Conservation (phyloP, 768 basidiomycete species). For the Clitopilus passeckerianus region DNA sequence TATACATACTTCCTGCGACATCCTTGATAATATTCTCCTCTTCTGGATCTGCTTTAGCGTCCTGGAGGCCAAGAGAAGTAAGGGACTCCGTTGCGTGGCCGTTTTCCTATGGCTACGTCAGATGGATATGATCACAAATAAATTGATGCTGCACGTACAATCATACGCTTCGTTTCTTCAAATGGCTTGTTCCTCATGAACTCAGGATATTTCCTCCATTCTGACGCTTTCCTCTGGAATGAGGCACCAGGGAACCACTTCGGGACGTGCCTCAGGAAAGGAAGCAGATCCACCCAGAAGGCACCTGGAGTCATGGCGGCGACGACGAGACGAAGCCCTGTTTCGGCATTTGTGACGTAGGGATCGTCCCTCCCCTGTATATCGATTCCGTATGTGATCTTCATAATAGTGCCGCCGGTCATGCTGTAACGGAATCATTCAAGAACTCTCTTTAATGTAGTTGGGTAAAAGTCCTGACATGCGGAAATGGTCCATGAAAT, state of each 20-base stretch:
- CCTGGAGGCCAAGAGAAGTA: too few species aligned
- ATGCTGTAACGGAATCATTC: constrained; percentile 24
- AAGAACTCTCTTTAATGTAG: neutral
- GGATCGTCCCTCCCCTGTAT: constrained; percentile 35
- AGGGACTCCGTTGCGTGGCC: too few species aligned
- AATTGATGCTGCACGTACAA: constrained; percentile 3
- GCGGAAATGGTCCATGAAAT: constrained; percentile 18
- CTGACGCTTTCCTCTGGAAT: constrained; percentile 46
- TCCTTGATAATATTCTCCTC: too few species aligned
- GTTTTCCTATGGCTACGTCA: too few species aligned
- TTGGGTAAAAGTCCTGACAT: neutral
- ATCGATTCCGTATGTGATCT: constrained; percentile 42
- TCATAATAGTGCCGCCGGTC: constrained; percentile 29
- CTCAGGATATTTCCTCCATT: constrained; percentile 33
- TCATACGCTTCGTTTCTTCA: constrained; percentile 5
- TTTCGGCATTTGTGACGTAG: constrained; percentile 34
- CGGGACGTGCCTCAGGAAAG: constrained; percentile 40
- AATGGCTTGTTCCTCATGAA: constrained; percentile 34
- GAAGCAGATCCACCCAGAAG: constrained; percentile 40
- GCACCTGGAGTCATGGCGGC: constrained; percentile 32
- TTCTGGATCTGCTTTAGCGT: too few species aligned
- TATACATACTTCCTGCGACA: too few species aligned
- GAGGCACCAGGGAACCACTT: constrained; percentile 57
- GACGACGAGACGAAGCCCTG: constrained; percentile 26
- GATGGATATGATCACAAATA: too few species aligned